Evolutionary conservation across 202 grass and related monocot species (phyloP).

Genomic region (Tripidium arundinaceum): DNA sequence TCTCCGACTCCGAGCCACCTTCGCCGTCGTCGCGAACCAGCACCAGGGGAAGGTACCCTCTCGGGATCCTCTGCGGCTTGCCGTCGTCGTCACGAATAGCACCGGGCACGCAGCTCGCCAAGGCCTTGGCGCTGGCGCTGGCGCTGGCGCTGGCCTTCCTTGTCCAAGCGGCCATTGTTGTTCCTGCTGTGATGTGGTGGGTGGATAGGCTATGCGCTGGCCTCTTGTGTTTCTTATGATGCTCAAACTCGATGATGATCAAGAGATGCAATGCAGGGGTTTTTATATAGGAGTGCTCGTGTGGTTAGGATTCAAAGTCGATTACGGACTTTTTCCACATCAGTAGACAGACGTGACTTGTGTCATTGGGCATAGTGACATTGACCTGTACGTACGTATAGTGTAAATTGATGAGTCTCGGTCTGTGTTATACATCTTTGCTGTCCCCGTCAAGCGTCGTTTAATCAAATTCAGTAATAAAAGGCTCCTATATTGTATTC

Average conservation of each 20-base stretch:
- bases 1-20: conserved; percentile 4
- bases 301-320: background rate
- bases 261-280: background rate
- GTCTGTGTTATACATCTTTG: background rate
- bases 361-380: background rate
- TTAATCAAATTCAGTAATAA: conserved; percentile 7
- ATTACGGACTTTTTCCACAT: background rate
- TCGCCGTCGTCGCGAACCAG: background rate
- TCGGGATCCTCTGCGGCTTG: conserved; percentile 13
- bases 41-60: conserved; percentile 45
- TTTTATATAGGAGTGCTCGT: background rate
- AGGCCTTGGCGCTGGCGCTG: background rate
- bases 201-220: too few relatives aligned
- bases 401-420: background rate
- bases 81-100: background rate
- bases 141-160: background rate
- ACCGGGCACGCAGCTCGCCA: background rate
- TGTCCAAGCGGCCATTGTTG: conserved; percentile 14
- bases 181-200: background rate
- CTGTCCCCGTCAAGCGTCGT: background rate
- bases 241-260: background rate
- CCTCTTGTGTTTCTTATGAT: background rate
- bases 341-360: conserved; percentile 5
- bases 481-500: background rate
- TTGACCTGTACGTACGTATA: background rate